These are phyloP conservation scores for Sphagnum fallax DNA, from an alignment of 228 moss, liverwort and hornwort genomes.

Conservation along the genomic window DNA sequence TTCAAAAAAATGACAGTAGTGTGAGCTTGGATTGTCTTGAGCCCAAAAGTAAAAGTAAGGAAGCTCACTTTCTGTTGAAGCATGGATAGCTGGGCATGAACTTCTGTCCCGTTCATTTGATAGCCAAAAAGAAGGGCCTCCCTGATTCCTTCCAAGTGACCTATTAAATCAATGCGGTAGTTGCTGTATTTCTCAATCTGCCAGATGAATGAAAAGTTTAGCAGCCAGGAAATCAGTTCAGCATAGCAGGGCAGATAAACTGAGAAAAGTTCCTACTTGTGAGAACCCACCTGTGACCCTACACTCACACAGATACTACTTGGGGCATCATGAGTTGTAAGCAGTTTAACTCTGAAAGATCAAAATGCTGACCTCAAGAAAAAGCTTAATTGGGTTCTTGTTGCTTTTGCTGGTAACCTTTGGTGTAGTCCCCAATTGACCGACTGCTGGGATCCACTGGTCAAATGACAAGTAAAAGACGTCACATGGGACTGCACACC, in stretches of 20 bases:
- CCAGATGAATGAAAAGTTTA: not conserved
- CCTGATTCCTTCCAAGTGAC: slow-evolving; percentile 40
- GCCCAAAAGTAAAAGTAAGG: not conserved
- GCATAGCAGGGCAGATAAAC: too few species aligned
- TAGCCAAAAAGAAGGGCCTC: slow-evolving; percentile 35
- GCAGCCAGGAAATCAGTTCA: too few species aligned
- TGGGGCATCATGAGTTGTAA: not conserved
- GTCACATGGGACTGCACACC: slow-evolving; percentile 47
- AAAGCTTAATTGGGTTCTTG: slow-evolving; percentile 4
- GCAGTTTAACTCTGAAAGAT: not conserved
- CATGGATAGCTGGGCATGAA: slow-evolving; percentile 44
- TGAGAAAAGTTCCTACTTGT: too few species aligned
- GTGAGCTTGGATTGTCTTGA: not conserved
- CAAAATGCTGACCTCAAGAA: slow-evolving; percentile 5
- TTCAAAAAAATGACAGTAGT: too few species aligned
- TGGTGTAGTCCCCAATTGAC: slow-evolving; percentile 8
- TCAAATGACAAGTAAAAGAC: slow-evolving; percentile 54
- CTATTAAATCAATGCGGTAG: slow-evolving; percentile 39
- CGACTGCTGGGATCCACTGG: slow-evolving; percentile 32
- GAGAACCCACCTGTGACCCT: too few species aligned
- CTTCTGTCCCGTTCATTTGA: slow-evolving; percentile 57
- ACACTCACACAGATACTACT: too few species aligned
- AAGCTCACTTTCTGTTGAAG: slow-evolving; percentile 43
- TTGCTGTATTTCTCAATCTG: slow-evolving; percentile 31
- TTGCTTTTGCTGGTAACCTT: slow-evolving; percentile 4